These are phyloP conservation scores for Taiwanofungus camphoratus DNA, from an alignment of 1,284 basidiomycete species.

Conservation along the genomic window DNA sequence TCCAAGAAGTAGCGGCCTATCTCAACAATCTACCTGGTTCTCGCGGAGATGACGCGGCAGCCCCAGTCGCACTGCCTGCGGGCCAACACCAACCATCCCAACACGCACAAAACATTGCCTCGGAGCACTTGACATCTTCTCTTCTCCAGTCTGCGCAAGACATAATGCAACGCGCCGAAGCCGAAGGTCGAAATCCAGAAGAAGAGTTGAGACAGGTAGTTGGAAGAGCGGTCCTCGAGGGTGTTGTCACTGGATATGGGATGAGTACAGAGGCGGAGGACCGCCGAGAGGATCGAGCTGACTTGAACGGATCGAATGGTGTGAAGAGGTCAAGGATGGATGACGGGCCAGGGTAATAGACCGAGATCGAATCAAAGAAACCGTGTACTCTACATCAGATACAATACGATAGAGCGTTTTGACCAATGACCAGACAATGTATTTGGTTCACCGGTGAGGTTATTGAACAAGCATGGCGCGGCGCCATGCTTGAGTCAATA, in stretches of 20 bases:
- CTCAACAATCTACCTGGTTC: slow-evolving; percentile 31
- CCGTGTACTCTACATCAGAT: too few species aligned
- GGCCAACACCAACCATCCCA: slow-evolving; percentile 45
- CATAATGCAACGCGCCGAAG: slow-evolving; percentile 62
- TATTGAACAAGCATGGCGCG: too few species aligned
- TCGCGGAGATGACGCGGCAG: slow-evolving; percentile 8
- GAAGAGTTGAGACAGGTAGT: slow-evolving; percentile 54
- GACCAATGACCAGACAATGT: too few species aligned
- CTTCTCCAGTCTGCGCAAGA: slow-evolving; percentile 62
- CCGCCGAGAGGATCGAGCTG: slow-evolving; percentile 14
- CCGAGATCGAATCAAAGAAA: too few species aligned
- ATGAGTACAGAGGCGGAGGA: slow-evolving; percentile 31
- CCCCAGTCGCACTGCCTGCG: slow-evolving; percentile 12
- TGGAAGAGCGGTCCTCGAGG: slow-evolving; percentile 52
- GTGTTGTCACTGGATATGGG: slow-evolving; percentile 53
- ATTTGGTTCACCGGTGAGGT: too few species aligned
- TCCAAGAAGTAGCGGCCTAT: slow-evolving; percentile 71
- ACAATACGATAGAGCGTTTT: too few species aligned
- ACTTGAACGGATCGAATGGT: slow-evolving; percentile 18
- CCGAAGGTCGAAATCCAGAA: slow-evolving; percentile 56
- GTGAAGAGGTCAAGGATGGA: slow-evolving; percentile 28
- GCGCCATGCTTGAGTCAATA: too few species aligned
- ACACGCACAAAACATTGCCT: slow-evolving; percentile 61
- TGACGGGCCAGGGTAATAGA: slow-evolving; percentile 14
- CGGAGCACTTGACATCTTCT: slow-evolving; percentile 62